Conservation (phyloP, 345 rosid species). For the Eucalyptus sp. region DNA sequence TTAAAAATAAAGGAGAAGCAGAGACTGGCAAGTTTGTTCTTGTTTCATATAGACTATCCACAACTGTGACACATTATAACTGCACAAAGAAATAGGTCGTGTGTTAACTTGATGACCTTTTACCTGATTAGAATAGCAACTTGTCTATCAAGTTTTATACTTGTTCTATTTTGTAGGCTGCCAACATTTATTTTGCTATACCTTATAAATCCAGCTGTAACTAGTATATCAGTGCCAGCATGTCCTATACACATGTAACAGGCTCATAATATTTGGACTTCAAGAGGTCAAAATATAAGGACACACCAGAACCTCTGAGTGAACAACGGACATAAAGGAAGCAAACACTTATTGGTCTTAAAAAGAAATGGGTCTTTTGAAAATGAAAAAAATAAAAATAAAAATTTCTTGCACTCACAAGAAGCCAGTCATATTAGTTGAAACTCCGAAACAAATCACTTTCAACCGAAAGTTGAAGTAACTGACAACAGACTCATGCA, state of each 20-base stretch:
- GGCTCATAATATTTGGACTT: not conserved
- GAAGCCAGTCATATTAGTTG: not conserved
- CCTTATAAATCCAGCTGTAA: not conserved
- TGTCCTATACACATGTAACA: not conserved
- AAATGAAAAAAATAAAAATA: not conserved
- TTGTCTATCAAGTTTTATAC: not conserved
- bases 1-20: not conserved
- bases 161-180: not conserved
- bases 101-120: not conserved
- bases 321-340: not conserved
- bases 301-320: not conserved
- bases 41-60: not conserved
- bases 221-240: not conserved
- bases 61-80: not conserved
- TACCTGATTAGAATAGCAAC: not conserved
- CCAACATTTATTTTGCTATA: not conserved
- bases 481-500: not conserved
- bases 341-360: not conserved
- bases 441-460: not conserved
- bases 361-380: not conserved
- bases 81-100: not conserved
- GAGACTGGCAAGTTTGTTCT: not conserved
- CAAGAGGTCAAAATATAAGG: not conserved
- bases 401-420: not conserved
- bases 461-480: not conserved